Percentiles rank a stretch among this genome's conserved stretches.
These are phyloP conservation scores for Pontederia paniculata DNA, from an alignment of 176 grass and related monocot genomes.

Conservation along the genomic window DNA sequence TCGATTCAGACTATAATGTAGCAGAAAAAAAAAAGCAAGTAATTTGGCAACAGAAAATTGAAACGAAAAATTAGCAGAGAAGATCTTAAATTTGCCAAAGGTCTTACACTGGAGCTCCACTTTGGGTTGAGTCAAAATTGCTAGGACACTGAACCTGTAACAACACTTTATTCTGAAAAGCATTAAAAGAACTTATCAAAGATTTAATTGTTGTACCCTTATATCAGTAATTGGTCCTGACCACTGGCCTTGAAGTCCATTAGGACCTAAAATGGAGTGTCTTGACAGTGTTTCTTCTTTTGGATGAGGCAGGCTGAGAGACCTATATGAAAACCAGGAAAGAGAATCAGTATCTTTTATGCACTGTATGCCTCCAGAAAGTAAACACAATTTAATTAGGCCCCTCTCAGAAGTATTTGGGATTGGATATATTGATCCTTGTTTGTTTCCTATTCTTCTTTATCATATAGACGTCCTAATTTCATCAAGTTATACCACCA, in stretches of 20 bases:
- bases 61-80: no score
- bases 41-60: not conserved
- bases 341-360: not conserved
- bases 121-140: constrained; percentile 69
- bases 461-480: no score
- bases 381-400: no score
- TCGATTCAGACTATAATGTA: constrained; percentile 44
- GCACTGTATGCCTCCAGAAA: not conserved
- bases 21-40: constrained; percentile 24
- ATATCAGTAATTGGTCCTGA: constrained; percentile 53
- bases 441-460: no score
- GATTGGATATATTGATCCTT: no score
- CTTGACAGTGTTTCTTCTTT: constrained; percentile 98
- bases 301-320: constrained; percentile 56
- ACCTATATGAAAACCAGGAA: constrained; percentile 41
- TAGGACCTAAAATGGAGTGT: constrained; percentile 96
- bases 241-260: constrained; percentile 68
- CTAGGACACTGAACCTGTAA: constrained; percentile 91
- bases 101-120: constrained; percentile 53
- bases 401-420: no score
- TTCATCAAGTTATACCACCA: no score
- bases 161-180: constrained; percentile 15
- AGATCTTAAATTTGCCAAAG: not conserved
- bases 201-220: constrained; percentile 48
- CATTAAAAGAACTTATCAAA: constrained; percentile 12